Base-by-base conservation (phyloP, 108 stramenopile species). In the Cyclostephanos invisitatus region DNA sequence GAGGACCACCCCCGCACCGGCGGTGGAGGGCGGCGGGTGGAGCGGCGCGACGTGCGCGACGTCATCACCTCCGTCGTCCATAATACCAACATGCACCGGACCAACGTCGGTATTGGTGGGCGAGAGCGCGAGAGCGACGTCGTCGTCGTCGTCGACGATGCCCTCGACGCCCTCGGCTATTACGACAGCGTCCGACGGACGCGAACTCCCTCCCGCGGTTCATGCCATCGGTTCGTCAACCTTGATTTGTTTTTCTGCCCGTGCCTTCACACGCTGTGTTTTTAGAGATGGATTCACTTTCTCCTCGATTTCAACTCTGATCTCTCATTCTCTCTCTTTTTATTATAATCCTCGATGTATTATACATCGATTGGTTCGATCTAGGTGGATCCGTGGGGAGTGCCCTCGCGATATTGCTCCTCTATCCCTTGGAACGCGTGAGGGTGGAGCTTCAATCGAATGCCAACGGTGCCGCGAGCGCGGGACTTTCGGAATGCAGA, bases 371-470 rank as follows among this genome's bases (percentile, higher is more conserved):
- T 20, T 27, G 49, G 35, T n/a, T 24, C 32, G 2, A 35, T 48
- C 4, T 51, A 77, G 77, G 73, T 25, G 93, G 93, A 21, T 86
- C 90, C 7, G 57, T 91, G 17, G 93, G 89, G 18, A 84, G 84
- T 20, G 90, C 93, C 22, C 65, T 91, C 29, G 87, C 90, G 6
- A 67, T 89, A 53, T 73, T 90, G 51, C 48, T 85, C 44, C 80
- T 90, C 24, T 94, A 90, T 73, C 93, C 93, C 8, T 63, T 94
- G 49, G 93, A 94, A 76, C 74, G 90, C 17, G 80, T 85, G 27
- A 70, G 87, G 48, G 82, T 89, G 24, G 87, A 92, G 78, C 46
- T 92, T 47, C 88, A 88, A 72, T 58, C 81, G 17, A 20, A 40
- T 12, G 21, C 14, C 15, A 59, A 51, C 9, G 29, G 44, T 48